Conservation (phyloP, 345 rosid genomes). For the Syzygium jambos region DNA sequence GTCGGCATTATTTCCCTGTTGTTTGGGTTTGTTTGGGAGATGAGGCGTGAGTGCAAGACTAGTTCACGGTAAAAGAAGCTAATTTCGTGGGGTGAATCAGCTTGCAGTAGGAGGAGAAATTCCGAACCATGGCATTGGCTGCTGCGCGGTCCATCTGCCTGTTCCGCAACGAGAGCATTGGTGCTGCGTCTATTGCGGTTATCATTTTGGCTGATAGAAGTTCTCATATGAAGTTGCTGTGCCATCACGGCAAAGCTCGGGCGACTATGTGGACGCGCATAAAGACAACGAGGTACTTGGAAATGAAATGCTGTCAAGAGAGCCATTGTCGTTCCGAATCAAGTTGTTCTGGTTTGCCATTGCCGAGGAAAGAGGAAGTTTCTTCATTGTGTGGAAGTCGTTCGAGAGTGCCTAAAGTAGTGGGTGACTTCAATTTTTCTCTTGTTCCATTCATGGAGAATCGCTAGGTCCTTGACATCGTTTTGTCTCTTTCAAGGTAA, state of each 20-base stretch:
- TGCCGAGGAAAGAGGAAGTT: slow-evolving; percentile 19
- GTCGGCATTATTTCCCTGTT: neutral
- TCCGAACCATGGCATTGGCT: slow-evolving; percentile 48
- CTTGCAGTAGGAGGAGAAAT: slow-evolving; percentile 17
- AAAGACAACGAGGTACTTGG: neutral
- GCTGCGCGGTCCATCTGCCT: slow-evolving; percentile 27
- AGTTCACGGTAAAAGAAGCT: neutral
- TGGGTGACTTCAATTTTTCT: slow-evolving; percentile 2
- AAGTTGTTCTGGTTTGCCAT: neutral
- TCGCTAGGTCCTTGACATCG: slow-evolving; percentile 10
- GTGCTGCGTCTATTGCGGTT: slow-evolving; percentile 15
- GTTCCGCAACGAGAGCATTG: slow-evolving; percentile 28
- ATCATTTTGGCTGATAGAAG: slow-evolving; percentile 16
- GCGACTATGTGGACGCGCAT: neutral
- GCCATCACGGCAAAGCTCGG: neutral
- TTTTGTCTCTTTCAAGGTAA: slow-evolving; percentile 20
- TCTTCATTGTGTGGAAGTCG: slow-evolving; percentile 10
- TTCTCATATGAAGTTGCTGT: slow-evolving; percentile 13
- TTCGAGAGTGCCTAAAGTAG: slow-evolving; percentile 22
- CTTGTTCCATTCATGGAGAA: neutral
- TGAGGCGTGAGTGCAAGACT: neutral
- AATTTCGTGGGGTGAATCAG: slow-evolving; percentile 4
- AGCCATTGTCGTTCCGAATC: neutral
- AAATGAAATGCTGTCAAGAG: neutral
- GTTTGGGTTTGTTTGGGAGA: neutral